Base-by-base conservation (phyloP, 2,329 filamentous ascomycete species). In the Cylindrodendrum hubeiense region DNA sequence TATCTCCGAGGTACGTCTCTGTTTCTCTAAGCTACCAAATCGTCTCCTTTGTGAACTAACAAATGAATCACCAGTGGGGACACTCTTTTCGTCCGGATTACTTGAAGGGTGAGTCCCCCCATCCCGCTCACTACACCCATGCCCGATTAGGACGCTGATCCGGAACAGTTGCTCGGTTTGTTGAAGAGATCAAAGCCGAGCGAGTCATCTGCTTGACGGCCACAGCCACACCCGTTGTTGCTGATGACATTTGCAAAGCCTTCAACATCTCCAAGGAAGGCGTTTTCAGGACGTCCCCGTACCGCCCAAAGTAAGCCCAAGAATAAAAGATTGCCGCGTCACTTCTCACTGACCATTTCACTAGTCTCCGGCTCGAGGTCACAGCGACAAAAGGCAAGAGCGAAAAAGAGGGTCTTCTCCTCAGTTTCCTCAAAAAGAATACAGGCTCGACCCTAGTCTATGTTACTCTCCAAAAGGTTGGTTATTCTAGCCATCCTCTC, bases 361-460 rank as follows among this genome's bases (percentile, higher is more conserved):
- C 1, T 4, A 83, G 82, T 59, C 80, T 91, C 5, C 79, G 81
- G n/a, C 77, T 91, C 1, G 76, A 85, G n/a, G 87, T 84, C 2
- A 78, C 84, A 67, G 78, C 82, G 0, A 79, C 82, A 5, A 55
- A 70, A 5, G 79, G 69, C 0, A 83, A 82, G 41, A 68, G 81
- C 8, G 83, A 85, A 2, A 85, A 86, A 53, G 81, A 81, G 44
- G 77, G 81, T 2, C 78, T 79, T 46, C 72, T 87, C 12, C 80
- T 82, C 34, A 64, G 75, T 0, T 90, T 89, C 64, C 76, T 91
- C 9, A 77, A 76, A 33, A 67, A 79, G 0, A 80, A 90, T 60
- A 78, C 81, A 1, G 89, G 89, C 0, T 80, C 88, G 3, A 86
- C 86, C 0, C 85, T 91, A 22, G 81, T 91, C 13, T 91, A 91